These are phyloP conservation scores for Plasmodium sp. DNA, from an alignment of 169 alveolate genomes.

Conservation along the genomic window DNA sequence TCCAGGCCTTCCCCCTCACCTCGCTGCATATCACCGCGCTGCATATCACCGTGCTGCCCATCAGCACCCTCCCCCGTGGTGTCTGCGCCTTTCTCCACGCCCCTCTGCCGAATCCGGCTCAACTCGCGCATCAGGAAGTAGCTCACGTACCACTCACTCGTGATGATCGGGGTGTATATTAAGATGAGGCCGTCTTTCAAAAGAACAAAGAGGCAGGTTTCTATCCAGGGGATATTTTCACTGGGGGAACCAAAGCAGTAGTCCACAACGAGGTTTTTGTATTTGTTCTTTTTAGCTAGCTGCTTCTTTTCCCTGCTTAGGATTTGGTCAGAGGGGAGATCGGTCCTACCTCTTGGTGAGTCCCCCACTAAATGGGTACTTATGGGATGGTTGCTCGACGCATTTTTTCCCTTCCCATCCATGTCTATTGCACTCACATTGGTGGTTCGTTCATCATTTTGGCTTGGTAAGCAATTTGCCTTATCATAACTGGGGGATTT, in stretches of 20 bases:
- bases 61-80: background rate
- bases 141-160: constrained; percentile 40
- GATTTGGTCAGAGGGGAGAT: background rate
- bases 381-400: background rate
- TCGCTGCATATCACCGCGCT: background rate
- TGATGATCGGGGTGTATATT: constrained; percentile 47
- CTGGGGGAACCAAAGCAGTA: constrained; percentile 33
- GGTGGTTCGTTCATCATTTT: background rate
- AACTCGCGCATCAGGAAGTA: constrained; percentile 22
- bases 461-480: background rate
- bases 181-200: constrained; percentile 29
- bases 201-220: constrained; percentile 48
- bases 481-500: background rate
- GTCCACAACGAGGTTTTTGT: constrained; percentile 62
- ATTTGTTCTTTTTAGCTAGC: constrained; percentile 9
- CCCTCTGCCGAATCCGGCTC: background rate
- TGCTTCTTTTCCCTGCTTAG: background rate
- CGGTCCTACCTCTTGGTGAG: background rate
- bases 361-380: background rate
- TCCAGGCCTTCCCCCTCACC: background rate
- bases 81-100: background rate
- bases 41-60: background rate
- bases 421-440: background rate
- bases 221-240: constrained; percentile 56
- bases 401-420: background rate